Conservation (phyloP, 495 filamentous ascomycete species). For the Amniculicola lignicola region DNA sequence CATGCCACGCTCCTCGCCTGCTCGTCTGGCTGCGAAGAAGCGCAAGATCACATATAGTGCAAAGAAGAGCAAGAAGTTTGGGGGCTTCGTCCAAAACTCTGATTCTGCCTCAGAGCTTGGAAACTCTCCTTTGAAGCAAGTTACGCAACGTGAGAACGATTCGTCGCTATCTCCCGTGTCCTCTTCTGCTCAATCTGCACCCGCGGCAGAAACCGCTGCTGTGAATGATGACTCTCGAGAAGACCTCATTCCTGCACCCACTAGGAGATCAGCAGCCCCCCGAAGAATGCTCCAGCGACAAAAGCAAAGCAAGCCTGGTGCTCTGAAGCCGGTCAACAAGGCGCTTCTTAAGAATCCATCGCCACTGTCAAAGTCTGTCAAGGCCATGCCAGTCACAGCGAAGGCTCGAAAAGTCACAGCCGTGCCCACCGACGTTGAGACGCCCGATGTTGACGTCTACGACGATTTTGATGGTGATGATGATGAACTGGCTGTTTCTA, state of each 20-base stretch:
- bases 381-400: background rate
- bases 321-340: constrained; percentile 22
- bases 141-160: constrained; percentile 4
- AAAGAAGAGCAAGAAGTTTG: constrained; percentile 3
- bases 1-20: constrained; percentile 5
- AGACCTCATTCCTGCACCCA: background rate
- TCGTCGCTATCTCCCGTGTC: constrained; percentile 25
- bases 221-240: too few relatives aligned
- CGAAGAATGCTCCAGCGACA: too few relatives aligned
- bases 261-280: background rate
- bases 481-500: constrained; percentile 9
- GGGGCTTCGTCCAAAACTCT: background rate
- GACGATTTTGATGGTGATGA: background rate
- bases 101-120: constrained; percentile 2
- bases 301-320: constrained; percentile 4
- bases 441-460: background rate
- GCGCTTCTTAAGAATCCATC: background rate
- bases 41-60: constrained; percentile 21
- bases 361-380: background rate
- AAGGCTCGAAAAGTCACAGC: background rate
- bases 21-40: constrained; percentile 16
- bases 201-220: too few relatives aligned
- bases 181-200: too few relatives aligned
- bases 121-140: constrained; percentile 6
- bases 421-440: constrained; percentile 1